A percentile compares a stretch with the other conserved stretches of the same genome.
phyloP scores from a whole-genome alignment of 129 eudicot species.

The Flaveria trinervia region DNA sequence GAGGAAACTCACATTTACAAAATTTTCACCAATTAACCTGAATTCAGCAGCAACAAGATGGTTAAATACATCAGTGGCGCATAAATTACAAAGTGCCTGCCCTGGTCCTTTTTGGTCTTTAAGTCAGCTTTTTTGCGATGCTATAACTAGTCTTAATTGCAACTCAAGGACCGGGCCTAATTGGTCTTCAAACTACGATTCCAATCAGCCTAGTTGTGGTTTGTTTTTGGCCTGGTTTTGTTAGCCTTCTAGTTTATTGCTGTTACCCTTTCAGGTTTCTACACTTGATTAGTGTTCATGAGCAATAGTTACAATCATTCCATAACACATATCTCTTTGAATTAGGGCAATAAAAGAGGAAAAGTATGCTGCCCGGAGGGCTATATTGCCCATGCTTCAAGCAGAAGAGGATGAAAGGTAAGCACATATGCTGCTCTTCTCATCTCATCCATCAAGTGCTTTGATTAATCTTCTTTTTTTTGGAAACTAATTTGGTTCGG shows the following conservation, averaged over 20 bases:
- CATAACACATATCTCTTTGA: not conserved
- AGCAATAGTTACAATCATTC: not conserved
- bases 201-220: not conserved
- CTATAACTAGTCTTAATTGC: not conserved
- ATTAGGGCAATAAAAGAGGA: slow-evolving; percentile 90
- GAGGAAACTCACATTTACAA: not conserved
- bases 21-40: not conserved
- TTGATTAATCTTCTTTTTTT: not conserved
- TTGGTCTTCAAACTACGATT: not conserved
- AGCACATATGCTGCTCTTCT: slow-evolving; percentile 4
- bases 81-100: not conserved
- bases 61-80: not conserved
- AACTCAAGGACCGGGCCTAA: not conserved
- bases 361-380: slow-evolving; percentile 83
- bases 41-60: not conserved
- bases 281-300: not conserved
- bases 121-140: too few species aligned
- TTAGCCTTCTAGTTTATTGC: not conserved
- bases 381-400: slow-evolving; percentile 88
- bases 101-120: not conserved
- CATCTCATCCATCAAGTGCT: not conserved
- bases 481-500: not conserved
- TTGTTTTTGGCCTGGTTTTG: not conserved
- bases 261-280: not conserved
- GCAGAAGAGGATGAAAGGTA: slow-evolving; percentile 99